Percentiles rank a stretch among this genome's conserved stretches.
These are phyloP conservation scores for Cytospora schulzeri DNA, from an alignment of 2,329 filamentous ascomycete species.

Conservation along the genomic window DNA sequence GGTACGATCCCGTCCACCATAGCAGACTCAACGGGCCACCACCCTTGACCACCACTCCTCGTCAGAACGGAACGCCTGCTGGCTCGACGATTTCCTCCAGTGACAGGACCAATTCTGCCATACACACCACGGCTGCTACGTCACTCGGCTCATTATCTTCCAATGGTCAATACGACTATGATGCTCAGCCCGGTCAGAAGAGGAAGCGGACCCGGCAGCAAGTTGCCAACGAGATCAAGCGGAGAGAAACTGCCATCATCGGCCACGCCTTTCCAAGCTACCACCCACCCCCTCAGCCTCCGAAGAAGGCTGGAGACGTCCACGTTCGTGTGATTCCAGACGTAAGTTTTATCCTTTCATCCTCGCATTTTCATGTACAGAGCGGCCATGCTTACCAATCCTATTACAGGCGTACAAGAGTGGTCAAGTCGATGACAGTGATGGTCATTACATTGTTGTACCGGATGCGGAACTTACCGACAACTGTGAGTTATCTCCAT, in stretches of 20 bases:
- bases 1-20: slow-evolving; percentile 73
- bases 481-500: slow-evolving; percentile 67
- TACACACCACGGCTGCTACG: slow-evolving; percentile 87
- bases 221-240: slow-evolving; percentile 78
- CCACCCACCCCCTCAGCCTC: slow-evolving; percentile 81
- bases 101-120: slow-evolving; percentile 77
- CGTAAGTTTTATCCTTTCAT: slow-evolving; percentile 52
- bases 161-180: slow-evolving; percentile 65
- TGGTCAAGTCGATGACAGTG: slow-evolving; percentile 89
- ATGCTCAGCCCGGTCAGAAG: slow-evolving; percentile 76
- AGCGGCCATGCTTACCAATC: slow-evolving; percentile 14
- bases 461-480: slow-evolving; percentile 85
- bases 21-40: slow-evolving; percentile 64
- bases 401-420: slow-evolving; percentile 45
- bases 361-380: background rate
- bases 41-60: slow-evolving; percentile 62
- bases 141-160: slow-evolving; percentile 74
- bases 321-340: slow-evolving; percentile 63
- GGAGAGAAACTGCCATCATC: slow-evolving; percentile 70
- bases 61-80: slow-evolving; percentile 65
- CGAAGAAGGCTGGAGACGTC: slow-evolving; percentile 86
- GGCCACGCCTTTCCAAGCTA: slow-evolving; percentile 77
- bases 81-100: slow-evolving; percentile 73
- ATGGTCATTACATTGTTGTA: slow-evolving; percentile 94
- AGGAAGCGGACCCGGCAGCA: slow-evolving; percentile 83